A percentile compares a stretch with the other conserved stretches of the same genome.
phyloP scores from a whole-genome alignment of 176 grass and related monocot genomes.

The Eremochloa ophiuroides region DNA sequence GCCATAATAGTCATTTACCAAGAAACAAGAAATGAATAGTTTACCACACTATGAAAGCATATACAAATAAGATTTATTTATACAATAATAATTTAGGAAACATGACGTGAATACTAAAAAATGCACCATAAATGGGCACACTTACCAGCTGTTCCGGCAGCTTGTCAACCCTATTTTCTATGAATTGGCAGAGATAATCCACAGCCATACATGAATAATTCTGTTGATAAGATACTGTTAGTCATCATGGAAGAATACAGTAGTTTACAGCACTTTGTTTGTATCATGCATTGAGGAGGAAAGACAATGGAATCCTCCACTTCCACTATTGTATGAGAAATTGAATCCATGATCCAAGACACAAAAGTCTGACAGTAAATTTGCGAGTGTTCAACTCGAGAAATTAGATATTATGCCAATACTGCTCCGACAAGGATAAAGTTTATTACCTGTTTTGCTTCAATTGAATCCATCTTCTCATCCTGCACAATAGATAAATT shows the following conservation, averaged over 20 bases:
- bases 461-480: conserved; percentile 66
- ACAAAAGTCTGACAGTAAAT: not conserved
- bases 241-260: not conserved
- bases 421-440: not conserved
- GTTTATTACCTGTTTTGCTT: conserved; percentile 64
- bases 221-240: conserved; percentile 47
- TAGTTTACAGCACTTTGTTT: not conserved
- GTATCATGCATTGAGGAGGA: not conserved
- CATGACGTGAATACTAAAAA: not conserved
- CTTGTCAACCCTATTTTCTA: conserved; percentile 43
- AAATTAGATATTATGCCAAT: not conserved
- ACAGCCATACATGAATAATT: conserved; percentile 54
- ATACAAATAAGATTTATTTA: not conserved
- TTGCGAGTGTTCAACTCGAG: not conserved
- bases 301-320: not conserved
- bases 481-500: conserved; percentile 31
- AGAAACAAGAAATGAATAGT: not conserved
- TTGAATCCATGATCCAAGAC: not conserved
- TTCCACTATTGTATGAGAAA: not conserved
- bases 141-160: conserved; percentile 48
- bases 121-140: not conserved
- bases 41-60: not conserved
- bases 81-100: not conserved
- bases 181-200: conserved; percentile 60
- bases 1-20: not conserved